phyloP scores from a whole-genome alignment of 352 stramenopile species.

The Pythium rishiriense region DNA sequence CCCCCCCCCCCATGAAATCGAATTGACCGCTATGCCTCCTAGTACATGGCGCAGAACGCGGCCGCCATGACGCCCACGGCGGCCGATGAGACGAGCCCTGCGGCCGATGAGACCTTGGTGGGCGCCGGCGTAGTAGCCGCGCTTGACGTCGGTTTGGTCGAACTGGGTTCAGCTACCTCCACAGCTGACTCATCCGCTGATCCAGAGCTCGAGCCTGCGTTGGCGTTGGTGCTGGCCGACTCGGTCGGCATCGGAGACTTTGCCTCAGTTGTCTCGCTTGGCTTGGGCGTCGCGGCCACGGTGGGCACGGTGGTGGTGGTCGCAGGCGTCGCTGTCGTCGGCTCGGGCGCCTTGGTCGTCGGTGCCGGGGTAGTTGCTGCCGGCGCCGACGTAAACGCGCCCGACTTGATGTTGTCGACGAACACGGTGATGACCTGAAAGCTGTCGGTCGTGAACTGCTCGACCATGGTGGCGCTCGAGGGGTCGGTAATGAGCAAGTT shows the following conservation, averaged over 20 bases:
- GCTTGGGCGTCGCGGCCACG: background rate
- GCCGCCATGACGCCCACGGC: background rate
- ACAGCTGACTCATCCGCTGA: background rate
- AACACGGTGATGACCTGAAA: background rate
- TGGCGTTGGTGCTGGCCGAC: background rate
- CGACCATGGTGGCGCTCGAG: background rate
- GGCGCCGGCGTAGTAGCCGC: background rate
- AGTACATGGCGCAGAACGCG: background rate
- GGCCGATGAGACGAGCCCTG: background rate
- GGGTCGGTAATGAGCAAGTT: background rate
- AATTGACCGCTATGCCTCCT: too few relatives aligned
- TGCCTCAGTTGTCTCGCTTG: background rate
- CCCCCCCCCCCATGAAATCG: too few relatives aligned
- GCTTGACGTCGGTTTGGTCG: background rate
- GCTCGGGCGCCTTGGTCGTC: background rate
- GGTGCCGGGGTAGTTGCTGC: background rate
- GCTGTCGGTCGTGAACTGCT: background rate
- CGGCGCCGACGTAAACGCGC: background rate
- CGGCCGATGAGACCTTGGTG: background rate
- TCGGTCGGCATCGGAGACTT: background rate
- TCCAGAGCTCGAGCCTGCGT: background rate
- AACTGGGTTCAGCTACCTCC: background rate
- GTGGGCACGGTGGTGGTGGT: background rate
- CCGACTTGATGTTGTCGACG: background rate
- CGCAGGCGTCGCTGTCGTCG: background rate